Evolutionary conservation across 2,329 filamentous ascomycete species (phyloP), one percentile per base, ranked within the genome.

Genomic region (Thielaviopsis ethacetica): DNA sequence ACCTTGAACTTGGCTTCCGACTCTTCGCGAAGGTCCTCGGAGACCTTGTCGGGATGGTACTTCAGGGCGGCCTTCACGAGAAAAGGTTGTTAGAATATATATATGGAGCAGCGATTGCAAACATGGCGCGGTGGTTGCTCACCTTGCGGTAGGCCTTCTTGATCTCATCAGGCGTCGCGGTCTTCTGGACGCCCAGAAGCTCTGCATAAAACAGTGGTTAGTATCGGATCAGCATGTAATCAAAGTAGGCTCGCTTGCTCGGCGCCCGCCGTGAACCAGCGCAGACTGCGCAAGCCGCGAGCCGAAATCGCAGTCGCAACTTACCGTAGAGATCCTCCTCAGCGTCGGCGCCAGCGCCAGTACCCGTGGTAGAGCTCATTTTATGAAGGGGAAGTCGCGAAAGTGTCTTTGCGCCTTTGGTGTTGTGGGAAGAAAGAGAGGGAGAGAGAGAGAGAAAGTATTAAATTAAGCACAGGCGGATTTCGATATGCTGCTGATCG

Each of bases 81-180:
- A 19, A n/a, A 12, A 38, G 21, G 15, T 49, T 38, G 41, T 57
- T 30, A 61, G 27, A 34, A 34, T 34, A n/a, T n/a, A n/a, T n/a
- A n/a, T n/a, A 34, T 34, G 30, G 10, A 2, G 7, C 7, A 34
- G 30, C 30, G 10, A 10, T 34, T 34, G 30, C 30, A 12, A 12
- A 34, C 10, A 34, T 34, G 30, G 7, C 30, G 5, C 10, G 7
- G 30, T 12, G 30, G 5, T 34, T 34, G 68, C 73, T 65, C 66
- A 91, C 91, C 81, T 95, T 96, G 74, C 91, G 86, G 74, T 96
- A 96, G 62, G 91, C 91, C 73, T 95, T 95, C 71, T 93, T 94
- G 73, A 97, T 86, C 67, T 95, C 87, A 59, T 85, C 81, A 67
- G 85, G 84, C 62, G 77, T 83, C 57, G 91, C 87, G 62, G 75